Base-by-base conservation (phyloP, 805 yeast genomes). In the Lachancea waltii region DNA sequence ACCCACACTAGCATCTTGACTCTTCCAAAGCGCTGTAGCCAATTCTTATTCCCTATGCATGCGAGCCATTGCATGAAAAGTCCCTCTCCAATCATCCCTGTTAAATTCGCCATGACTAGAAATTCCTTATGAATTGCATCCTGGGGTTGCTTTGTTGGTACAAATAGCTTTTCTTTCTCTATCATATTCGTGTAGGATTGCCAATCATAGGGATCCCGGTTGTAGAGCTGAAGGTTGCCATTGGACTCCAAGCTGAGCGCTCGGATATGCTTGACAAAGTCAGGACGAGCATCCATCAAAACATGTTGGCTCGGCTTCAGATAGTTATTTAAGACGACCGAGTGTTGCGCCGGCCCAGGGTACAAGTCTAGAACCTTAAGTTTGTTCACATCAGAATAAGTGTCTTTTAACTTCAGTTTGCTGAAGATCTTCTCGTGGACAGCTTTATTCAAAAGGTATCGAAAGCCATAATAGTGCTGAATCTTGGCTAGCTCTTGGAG, bases 1-100 rank as follows among this genome's bases (percentile, higher is more conserved):
- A 80, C 66, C 77, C 89, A 75, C 11, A 82, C 60, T 17, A 89
- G 62, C 79, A 85, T 75, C 44, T 85, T 69, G 2, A 87, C 89
- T 34, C 81, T 70, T 7, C 95, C 84, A 58, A 71, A 82, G 47
- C 68, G 66, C 45, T 78, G 80, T 7, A 85, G 56, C 95, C 95
- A 85, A 51, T 82, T 83, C 34, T 71, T 66, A 53, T 79, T 70
- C 0, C 73, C 78, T 20, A 79, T 64, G 58, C 94, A 82, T 43
- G 71, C 72, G 22, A 82, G 57, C 77, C 86, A 82, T 60, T 85
- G 95, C 40, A 82, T 77, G 18, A 82, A 58, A 13, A 85, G 68
- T 35, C 81, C 77, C 54, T 81, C 92, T 9, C 82, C 83, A 7
- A 64, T 53, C 25, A 53, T 35, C 15, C 69, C 65, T 1, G 82